Evolutionary conservation across 495 filamentous ascomycete species (phyloP).

Genomic region (Thozetella sp.): DNA sequence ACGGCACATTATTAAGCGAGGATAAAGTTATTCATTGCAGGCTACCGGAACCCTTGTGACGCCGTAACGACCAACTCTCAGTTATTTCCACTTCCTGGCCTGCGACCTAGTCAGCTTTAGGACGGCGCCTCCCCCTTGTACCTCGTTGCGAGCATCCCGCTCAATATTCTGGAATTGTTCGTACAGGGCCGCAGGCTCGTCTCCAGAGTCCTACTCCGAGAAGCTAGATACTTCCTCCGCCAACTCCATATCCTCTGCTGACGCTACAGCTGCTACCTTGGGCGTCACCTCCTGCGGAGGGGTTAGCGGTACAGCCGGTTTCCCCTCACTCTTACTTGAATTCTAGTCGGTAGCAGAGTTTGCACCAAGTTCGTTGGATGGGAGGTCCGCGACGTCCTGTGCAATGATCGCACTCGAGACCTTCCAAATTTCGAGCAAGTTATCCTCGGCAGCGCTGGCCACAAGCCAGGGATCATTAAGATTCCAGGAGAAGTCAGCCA

Average conservation of each 20-base stretch:
- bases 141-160: not conserved
- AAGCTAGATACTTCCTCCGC: not conserved
- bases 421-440: slow-evolving; percentile 95
- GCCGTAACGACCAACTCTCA: not conserved
- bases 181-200: not conserved
- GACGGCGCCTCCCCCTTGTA: not conserved
- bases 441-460: slow-evolving; percentile 94
- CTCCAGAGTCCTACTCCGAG: not conserved
- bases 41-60: not conserved
- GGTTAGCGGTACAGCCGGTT: not conserved
- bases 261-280: too few species aligned
- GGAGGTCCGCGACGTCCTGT: slow-evolving; percentile 76
- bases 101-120: not conserved
- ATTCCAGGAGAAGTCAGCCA: slow-evolving; percentile 98
- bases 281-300: not conserved
- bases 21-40: not conserved
- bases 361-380: slow-evolving; percentile 73
- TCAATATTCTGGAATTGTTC: not conserved
- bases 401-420: slow-evolving; percentile 88
- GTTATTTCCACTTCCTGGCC: not conserved
- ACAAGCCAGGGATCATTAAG: slow-evolving; percentile 94
- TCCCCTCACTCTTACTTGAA: not conserved
- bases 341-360: slow-evolving; percentile 7
- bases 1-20: too few species aligned
- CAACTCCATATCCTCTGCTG: not conserved